These are phyloP conservation scores for Phytomonas sp. DNA, from an alignment of 208 protist species.

Conservation along the genomic window DNA sequence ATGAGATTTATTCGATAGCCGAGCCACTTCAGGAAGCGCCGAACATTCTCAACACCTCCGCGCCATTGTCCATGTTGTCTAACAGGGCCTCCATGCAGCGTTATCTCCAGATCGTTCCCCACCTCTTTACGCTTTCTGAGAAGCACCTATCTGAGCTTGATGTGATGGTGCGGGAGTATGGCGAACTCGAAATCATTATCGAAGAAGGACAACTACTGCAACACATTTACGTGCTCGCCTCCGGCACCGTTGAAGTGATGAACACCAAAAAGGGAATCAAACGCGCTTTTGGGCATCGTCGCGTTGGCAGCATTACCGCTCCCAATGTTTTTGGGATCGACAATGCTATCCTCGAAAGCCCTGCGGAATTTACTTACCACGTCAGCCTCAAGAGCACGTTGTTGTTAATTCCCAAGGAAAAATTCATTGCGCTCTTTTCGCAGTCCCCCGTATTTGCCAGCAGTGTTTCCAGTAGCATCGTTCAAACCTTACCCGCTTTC, in stretches of 20 bases:
- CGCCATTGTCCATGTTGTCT: neutral
- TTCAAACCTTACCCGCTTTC: slow-evolving; percentile 65
- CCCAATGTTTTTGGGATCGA: slow-evolving; percentile 75
- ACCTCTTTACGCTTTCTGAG: slow-evolving; percentile 55
- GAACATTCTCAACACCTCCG: neutral
- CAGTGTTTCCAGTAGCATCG: slow-evolving; percentile 58
- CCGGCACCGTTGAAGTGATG: slow-evolving; percentile 78
- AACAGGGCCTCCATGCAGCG: slow-evolving; percentile 28
- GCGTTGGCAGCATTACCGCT: slow-evolving; percentile 62
- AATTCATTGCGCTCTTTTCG: slow-evolving; percentile 53
- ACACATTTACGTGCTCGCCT: slow-evolving; percentile 75
- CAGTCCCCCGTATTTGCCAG: slow-evolving; percentile 70
- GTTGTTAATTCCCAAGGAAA: slow-evolving; percentile 58
- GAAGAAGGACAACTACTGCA: slow-evolving; percentile 54
- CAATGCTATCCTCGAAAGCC: slow-evolving; percentile 65
- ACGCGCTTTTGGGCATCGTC: slow-evolving; percentile 60
- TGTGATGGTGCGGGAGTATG: slow-evolving; percentile 77
- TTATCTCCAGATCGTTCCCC: slow-evolving; percentile 67
- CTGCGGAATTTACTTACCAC: slow-evolving; percentile 73
- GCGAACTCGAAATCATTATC: slow-evolving; percentile 73
- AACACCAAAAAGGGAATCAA: slow-evolving; percentile 66
- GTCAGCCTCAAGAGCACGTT: slow-evolving; percentile 54
- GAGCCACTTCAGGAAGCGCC: neutral
- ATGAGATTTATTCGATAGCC: neutral
- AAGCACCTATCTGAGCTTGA: slow-evolving; percentile 47